Conservation (phyloP, 306 rosid genomes). For the Heteromeles arbutifolia region DNA sequence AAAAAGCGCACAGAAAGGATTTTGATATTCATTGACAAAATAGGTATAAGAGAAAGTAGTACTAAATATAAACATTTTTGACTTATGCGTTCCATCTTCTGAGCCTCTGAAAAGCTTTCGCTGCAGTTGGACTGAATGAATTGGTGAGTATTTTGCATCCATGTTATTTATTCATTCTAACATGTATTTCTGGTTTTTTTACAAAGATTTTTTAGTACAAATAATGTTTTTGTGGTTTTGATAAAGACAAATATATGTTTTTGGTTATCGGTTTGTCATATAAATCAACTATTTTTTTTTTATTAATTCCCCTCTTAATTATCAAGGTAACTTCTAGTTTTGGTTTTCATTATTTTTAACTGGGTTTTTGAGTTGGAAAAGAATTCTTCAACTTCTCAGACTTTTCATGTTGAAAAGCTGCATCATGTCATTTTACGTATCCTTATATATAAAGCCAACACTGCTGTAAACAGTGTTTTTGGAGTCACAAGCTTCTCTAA, state of each 20-base stretch:
- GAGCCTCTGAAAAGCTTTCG: conserved; percentile 4
- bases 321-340: neutral
- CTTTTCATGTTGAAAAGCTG: neutral
- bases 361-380: conserved; percentile 9
- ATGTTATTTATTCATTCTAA: no score
- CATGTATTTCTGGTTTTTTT: neutral
- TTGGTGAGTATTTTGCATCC: conserved; percentile 1
- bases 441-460: no score
- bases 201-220: neutral
- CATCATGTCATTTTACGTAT: neutral
- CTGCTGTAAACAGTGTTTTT: no score
- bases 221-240: neutral
- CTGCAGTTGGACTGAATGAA: conserved; percentile 14
- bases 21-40: conserved; percentile 25
- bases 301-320: neutral
- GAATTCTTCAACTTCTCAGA: neutral
- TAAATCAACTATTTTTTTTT: neutral
- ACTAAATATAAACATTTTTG: neutral
- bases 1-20: neutral
- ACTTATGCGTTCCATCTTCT: neutral
- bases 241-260: no score
- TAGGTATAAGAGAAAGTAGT: neutral
- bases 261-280: neutral
- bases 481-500: no score
- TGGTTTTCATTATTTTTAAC: neutral